Evolutionary conservation across 2,329 filamentous ascomycete genomes (phyloP).

Genomic region (Xylariaceae sp.): DNA sequence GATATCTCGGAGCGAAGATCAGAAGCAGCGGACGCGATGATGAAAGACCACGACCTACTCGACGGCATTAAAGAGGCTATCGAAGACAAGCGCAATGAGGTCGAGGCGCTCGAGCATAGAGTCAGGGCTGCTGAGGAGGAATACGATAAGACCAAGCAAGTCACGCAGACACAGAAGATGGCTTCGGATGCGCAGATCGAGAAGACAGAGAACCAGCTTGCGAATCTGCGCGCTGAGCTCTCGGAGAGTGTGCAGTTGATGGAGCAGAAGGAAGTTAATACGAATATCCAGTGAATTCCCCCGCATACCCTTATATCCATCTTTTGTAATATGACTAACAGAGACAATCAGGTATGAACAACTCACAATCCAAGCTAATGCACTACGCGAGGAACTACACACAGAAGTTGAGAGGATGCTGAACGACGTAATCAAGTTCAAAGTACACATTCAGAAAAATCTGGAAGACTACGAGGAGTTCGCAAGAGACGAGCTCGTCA

Average conservation of each 20-base stretch:
- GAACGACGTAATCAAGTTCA: conserved; percentile 97
- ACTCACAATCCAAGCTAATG: conserved; percentile 76
- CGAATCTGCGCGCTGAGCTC: conserved; percentile 81
- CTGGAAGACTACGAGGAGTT: conserved; percentile 94
- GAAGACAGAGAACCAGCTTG: conserved; percentile 98
- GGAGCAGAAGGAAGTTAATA: conserved; percentile 95
- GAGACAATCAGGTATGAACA: conserved; percentile 71
- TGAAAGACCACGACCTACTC: conserved; percentile 90
- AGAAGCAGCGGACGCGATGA: conserved; percentile 79
- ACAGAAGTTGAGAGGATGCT: conserved; percentile 94
- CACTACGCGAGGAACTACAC: conserved; percentile 93
- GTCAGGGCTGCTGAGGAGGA: conserved; percentile 88
- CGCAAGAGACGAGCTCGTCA: conserved; percentile 88
- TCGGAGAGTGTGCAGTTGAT: conserved; percentile 85
- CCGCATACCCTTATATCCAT: conserved; percentile 1
- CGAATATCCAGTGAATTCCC: conserved; percentile 81
- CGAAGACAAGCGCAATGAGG: conserved; percentile 89
- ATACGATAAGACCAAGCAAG: conserved; percentile 79
- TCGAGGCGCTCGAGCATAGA: conserved; percentile 86
- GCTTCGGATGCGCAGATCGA: conserved; percentile 92
- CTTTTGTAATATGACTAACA: conserved; percentile 1
- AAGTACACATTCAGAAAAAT: conserved; percentile 90
- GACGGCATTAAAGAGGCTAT: conserved; percentile 96
- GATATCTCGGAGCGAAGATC: conserved; percentile 89
- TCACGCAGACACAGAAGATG: conserved; percentile 81